A percentile compares a stretch with the other conserved stretches of the same genome.
Evolutionary conservation across 352 stramenopile species (phyloP).

Genomic region (Phytophthora hybrid): DNA sequence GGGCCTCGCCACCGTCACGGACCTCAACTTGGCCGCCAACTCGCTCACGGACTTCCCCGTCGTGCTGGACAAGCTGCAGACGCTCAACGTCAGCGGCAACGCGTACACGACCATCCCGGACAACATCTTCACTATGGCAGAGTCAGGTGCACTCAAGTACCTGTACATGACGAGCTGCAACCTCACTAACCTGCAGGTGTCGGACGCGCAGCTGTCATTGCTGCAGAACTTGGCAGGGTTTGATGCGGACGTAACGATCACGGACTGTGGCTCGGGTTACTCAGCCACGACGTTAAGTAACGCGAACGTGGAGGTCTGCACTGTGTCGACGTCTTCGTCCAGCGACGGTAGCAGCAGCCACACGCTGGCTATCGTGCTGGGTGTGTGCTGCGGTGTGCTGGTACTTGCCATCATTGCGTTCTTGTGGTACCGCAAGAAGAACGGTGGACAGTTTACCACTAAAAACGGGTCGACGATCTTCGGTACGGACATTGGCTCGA

Average conservation of each 20-base stretch:
- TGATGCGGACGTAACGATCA: conserved; percentile 53
- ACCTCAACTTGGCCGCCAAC: conserved; percentile 55
- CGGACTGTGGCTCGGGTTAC: conserved; percentile 43
- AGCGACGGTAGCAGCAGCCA: conserved; percentile 32
- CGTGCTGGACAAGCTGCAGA: conserved; percentile 42
- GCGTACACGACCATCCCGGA: conserved; percentile 53
- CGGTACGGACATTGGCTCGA: conserved; percentile 44
- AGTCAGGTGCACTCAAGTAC: conserved; percentile 47
- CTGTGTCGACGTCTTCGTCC: conserved; percentile 27
- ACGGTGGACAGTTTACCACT: conserved; percentile 35
- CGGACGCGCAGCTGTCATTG: conserved; percentile 41
- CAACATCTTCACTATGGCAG: conserved; percentile 53
- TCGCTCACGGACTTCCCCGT: conserved; percentile 50
- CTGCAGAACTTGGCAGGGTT: conserved; percentile 58
- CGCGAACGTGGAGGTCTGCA: conserved; percentile 39
- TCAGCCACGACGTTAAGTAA: conserved; percentile 31
- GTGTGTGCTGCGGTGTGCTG: conserved; percentile 49
- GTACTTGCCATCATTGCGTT: conserved; percentile 56
- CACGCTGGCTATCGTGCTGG: conserved; percentile 54
- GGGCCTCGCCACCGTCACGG: conserved; percentile 42
- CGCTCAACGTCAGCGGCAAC: conserved; percentile 61
- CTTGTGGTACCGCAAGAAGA: conserved; percentile 53
- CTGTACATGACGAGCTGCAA: conserved; percentile 61
- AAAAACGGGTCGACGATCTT: conserved; percentile 42
- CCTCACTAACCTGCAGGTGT: conserved; percentile 66